phyloP scores from a whole-genome alignment of 2,329 filamentous ascomycete species.

The Pseudogymnoascus sp. region DNA sequence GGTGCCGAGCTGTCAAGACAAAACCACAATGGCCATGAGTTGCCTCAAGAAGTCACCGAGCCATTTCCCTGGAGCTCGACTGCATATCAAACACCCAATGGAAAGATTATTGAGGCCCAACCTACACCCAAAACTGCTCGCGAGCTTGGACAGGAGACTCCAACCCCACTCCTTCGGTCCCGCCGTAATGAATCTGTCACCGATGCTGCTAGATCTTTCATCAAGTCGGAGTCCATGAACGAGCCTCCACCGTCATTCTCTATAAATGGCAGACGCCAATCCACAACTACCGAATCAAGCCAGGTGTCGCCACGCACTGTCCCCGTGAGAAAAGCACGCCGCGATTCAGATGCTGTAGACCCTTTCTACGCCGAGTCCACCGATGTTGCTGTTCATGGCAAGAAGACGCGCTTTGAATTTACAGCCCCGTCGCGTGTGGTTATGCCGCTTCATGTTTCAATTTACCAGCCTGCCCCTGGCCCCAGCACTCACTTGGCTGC shows the following conservation, averaged over 20 bases:
- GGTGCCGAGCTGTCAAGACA: not conserved
- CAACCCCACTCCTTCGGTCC: not conserved
- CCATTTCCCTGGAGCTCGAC: not conserved
- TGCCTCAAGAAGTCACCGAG: not conserved
- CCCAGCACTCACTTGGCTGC: slow-evolving; percentile 5
- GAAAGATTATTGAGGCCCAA: not conserved
- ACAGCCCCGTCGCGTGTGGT: not conserved
- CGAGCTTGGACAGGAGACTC: slow-evolving; percentile 7
- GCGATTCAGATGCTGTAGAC: not conserved
- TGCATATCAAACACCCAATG: not conserved
- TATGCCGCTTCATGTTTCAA: not conserved
- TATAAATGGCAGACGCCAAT: not conserved
- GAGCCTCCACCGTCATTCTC: not conserved
- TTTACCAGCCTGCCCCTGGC: not conserved
- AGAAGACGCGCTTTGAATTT: not conserved
- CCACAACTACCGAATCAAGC: not conserved
- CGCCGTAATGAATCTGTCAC: not conserved
- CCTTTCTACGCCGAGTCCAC: not conserved
- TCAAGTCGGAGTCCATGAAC: not conserved
- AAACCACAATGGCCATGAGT: not conserved
- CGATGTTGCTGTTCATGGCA: not conserved
- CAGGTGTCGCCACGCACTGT: not conserved
- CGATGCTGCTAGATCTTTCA: not conserved
- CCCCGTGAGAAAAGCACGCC: not conserved
- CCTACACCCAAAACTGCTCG: not conserved